Evolutionary conservation across 1,139 yeast genomes (phyloP), one percentile per base, ranked within the genome.

Genomic region (Groenewaldozyma auringiensis): DNA sequence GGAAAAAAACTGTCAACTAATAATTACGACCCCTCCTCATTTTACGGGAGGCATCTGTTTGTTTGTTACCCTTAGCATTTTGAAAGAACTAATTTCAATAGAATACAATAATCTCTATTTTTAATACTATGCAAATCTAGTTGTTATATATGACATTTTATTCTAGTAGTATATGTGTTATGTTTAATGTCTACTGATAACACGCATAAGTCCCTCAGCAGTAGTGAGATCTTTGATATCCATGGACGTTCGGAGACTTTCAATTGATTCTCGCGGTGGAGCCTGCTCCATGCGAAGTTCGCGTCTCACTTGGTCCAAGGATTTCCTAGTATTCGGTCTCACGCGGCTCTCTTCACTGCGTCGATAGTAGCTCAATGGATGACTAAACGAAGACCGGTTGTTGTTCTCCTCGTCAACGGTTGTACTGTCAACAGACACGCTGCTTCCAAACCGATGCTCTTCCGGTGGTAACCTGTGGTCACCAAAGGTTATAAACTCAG

Each of bases 1-100:
- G 94, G 94, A 83, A 65, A 51, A 40, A 41, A 20, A 40, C 29
- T 8, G 29, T 11, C 6, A 11, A 25, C 6, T 25, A 8, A 25
- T 25, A 25, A n/a, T n/a, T n/a, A n/a, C n/a, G n/a, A n/a, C n/a
- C n/a, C n/a, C n/a, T n/a, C n/a, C n/a, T n/a, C n/a, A n/a, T n/a
- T n/a, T n/a, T n/a, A n/a, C n/a, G n/a, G n/a, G n/a, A n/a, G n/a
- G n/a, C n/a, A n/a, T n/a, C n/a, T n/a, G n/a, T n/a, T n/a, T n/a
- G n/a, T n/a, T n/a, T n/a, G n/a, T n/a, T 14, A 9, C 16, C 17
- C 14, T 13, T 34, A 9, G 37, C 16, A 9, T 13, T 34, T 13
- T 8, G 14, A 14, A 34, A 34, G 9, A 34, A 37, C 8, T 38
- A 38, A 21, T 13, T 9, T 13, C 14, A 21, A 8, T 11, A 38